Conservation (phyloP, 140 eudicot genomes). For the Eryngium alpinum region DNA sequence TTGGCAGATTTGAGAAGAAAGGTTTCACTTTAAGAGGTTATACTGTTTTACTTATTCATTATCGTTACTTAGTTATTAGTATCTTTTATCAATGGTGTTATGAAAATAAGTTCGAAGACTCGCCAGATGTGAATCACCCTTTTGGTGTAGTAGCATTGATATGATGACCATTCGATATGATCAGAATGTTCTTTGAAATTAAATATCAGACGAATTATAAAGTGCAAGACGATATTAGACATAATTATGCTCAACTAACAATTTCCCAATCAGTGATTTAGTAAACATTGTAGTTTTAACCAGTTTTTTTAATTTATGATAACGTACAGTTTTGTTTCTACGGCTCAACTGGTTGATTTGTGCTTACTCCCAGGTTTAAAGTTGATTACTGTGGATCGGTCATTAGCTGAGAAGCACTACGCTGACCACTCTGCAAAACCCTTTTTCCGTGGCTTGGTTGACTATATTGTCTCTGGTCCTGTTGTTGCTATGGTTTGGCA, state of each 20-base stretch:
- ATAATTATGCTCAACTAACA: background rate
- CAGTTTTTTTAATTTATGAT: background rate
- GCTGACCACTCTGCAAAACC: constrained; percentile 89
- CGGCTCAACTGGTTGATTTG: background rate
- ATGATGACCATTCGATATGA: background rate
- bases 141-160: background rate
- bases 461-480: constrained; percentile 89
- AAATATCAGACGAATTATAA: background rate
- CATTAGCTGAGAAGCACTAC: constrained; percentile 93
- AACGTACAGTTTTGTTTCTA: background rate
- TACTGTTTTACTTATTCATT: background rate
- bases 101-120: background rate
- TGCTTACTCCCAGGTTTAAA: constrained; percentile 52
- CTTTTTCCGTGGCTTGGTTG: constrained; percentile 77
- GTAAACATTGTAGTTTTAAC: background rate
- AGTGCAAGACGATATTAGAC: background rate
- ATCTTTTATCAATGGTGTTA: background rate
- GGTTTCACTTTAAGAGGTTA: constrained; percentile 84
- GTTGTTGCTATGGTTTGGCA: constrained; percentile 99
- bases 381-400: constrained; percentile 61
- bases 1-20: constrained; percentile 93
- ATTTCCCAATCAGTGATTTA: background rate
- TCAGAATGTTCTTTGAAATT: background rate
- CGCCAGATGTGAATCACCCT: background rate
- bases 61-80: background rate